Percentiles rank a stretch among this genome's conserved stretches.
Conservation (phyloP, 2,329 filamentous ascomycete genomes). For the Fusarium hostae region DNA sequence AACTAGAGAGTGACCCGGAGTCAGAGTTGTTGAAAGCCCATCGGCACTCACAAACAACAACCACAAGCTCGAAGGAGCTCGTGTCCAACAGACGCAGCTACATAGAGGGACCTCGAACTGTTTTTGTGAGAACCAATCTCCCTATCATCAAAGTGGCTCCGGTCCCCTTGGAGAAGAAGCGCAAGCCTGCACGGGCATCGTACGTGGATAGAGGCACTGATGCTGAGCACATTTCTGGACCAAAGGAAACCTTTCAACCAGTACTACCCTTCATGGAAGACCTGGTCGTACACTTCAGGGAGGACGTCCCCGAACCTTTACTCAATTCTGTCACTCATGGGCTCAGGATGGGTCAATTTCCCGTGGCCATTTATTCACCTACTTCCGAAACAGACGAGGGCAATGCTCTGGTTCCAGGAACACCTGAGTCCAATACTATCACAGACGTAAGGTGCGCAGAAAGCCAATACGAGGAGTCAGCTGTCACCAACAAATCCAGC, state of each 20-base stretch:
- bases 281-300: slow-evolving; percentile 64
- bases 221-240: slow-evolving; percentile 42
- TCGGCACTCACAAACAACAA: slow-evolving; percentile 45
- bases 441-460: slow-evolving; percentile 15
- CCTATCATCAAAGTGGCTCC: slow-evolving; percentile 46
- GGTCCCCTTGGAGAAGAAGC: slow-evolving; percentile 45
- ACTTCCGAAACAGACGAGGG: slow-evolving; percentile 35
- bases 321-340: slow-evolving; percentile 60
- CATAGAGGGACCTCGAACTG: slow-evolving; percentile 46
- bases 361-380: slow-evolving; percentile 41
- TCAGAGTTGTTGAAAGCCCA: slow-evolving; percentile 25
- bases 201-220: slow-evolving; percentile 57
- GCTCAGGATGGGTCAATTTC: slow-evolving; percentile 51
- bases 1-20: slow-evolving; percentile 20
- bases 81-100: slow-evolving; percentile 39
- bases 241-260: slow-evolving; percentile 50
- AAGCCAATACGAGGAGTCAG: slow-evolving; percentile 23
- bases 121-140: slow-evolving; percentile 47
- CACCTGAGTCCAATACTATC: slow-evolving; percentile 39
- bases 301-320: slow-evolving; percentile 54
- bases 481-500: slow-evolving; percentile 20
- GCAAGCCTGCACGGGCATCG: slow-evolving; percentile 40
- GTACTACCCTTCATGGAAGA: slow-evolving; percentile 67
- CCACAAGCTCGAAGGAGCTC: slow-evolving; percentile 38
- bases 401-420: slow-evolving; percentile 39